Evolutionary conservation across 106 monocot genomes (phyloP).

Genomic region (Agapanthus africanus): DNA sequence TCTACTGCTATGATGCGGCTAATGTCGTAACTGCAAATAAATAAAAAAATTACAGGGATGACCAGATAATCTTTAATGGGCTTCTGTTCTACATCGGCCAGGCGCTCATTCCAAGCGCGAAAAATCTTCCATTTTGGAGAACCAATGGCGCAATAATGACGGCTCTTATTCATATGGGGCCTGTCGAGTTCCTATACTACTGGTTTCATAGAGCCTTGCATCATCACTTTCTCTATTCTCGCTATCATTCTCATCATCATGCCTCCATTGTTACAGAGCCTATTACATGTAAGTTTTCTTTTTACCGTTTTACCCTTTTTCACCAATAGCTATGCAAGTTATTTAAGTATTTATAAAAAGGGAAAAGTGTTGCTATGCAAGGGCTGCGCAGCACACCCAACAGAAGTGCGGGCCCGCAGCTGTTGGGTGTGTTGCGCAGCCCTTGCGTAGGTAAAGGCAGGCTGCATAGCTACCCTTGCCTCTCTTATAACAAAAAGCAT

Average conservation of each 20-base stretch:
- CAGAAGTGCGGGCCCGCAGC: too few species aligned
- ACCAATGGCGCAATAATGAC: conserved; percentile 38
- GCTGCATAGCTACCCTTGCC: too few species aligned
- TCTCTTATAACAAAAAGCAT: too few species aligned
- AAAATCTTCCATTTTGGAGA: conserved; percentile 42
- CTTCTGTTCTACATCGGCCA: conserved; percentile 36
- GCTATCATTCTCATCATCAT: conserved; percentile 59
- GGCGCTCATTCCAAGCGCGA: conserved; percentile 14
- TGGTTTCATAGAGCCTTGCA: conserved; percentile 55
- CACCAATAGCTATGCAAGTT: too few species aligned
- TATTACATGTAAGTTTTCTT: conserved; percentile 34
- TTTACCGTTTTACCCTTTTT: neutral
- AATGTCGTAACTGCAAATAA: too few species aligned
- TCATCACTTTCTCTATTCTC: conserved; percentile 45
- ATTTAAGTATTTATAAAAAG: too few species aligned
- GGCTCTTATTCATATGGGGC: conserved; percentile 45
- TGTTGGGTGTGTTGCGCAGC: too few species aligned
- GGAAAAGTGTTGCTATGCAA: too few species aligned
- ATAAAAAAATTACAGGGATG: conserved; percentile 54
- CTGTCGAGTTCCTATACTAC: conserved; percentile 85
- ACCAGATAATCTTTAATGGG: conserved; percentile 62
- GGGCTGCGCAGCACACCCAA: too few species aligned
- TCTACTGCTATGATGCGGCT: too few species aligned
- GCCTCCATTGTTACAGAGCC: conserved; percentile 54
- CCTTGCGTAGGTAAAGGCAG: too few species aligned